Evolutionary conservation across 306 rosid species (phyloP), one percentile per base, ranked within the genome.

Genomic region (Delonix regia): DNA sequence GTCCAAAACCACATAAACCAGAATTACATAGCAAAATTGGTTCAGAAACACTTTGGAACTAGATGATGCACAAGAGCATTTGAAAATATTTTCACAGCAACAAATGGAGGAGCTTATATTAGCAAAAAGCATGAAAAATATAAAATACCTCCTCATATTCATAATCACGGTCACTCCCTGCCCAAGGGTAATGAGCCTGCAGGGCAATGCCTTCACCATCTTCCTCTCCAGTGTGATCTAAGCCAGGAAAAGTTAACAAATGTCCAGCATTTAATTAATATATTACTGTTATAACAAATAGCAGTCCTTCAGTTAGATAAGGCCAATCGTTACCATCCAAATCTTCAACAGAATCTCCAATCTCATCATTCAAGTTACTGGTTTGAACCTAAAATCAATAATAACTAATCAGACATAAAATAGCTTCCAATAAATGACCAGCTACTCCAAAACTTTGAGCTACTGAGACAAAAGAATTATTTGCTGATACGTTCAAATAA

Each of bases 131-230:
- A 77, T 16, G 70, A 25, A 55, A 70, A 75, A 39, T 34, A 15
- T 4, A 55, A n/a, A 45, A 52, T 70, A 93, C 98, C 97, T 94
- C 98, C 79, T 92, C 98, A 5, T 94, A 94, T 57, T 80, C 77
- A 87, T 94, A 94, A 80, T 92, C 92, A 25, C 94, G 92, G 48
- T 89, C 97, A 28, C 89, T 94, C 75, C 96, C 97, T 77, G 89
- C 97, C 98, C 97, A 92, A 67, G 98, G 97, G 85, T 84, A 86
- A 34, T 86, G 86, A 41, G 89, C 27, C 36, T 80, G 91, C 38
- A 80, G 77, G 42, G 68, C 49, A 81, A 74, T 48, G 2, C 19
- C 88, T 74, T 89, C 97, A 28, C 75, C 93, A 71, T 87, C 97
- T 7, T 86, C 90, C 42, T 89, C 97, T 64, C 79, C 94, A 15